phyloP scores from a whole-genome alignment of 2,329 filamentous ascomycete genomes.

The Exutisphaerella laricina region DNA sequence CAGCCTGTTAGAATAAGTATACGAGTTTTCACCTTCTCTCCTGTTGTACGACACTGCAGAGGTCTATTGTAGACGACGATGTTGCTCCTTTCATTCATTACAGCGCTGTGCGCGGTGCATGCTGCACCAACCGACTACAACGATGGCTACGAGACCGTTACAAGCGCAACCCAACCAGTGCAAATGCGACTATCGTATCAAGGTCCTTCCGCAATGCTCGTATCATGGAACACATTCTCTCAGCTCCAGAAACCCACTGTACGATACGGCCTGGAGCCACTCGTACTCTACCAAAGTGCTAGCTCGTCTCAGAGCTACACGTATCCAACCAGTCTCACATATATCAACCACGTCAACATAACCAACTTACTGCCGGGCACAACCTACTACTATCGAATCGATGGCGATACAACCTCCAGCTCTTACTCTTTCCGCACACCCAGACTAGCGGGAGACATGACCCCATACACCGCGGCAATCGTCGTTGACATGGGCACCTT shows the following conservation, averaged over 20 bases:
- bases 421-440: slow-evolving; percentile 10
- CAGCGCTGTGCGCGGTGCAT: not conserved
- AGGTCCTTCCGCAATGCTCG: slow-evolving; percentile 7
- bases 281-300: slow-evolving; percentile 3
- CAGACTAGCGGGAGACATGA: slow-evolving; percentile 41
- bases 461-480: slow-evolving; percentile 49
- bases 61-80: no score
- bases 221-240: slow-evolving; percentile 12
- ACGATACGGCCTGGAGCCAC: slow-evolving; percentile 4
- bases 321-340: slow-evolving; percentile 19
- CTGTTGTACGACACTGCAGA: no score
- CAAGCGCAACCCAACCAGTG: slow-evolving; percentile 7
- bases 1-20: no score
- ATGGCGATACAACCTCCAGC: not conserved
- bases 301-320: slow-evolving; percentile 14
- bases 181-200: slow-evolving; percentile 11
- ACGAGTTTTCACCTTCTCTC: no score
- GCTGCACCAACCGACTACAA: slow-evolving; percentile 3
- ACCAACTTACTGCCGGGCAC: slow-evolving; percentile 17
- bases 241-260: slow-evolving; percentile 10
- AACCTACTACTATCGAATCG: slow-evolving; percentile 14
- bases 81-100: no score
- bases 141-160: slow-evolving; percentile 7
- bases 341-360: slow-evolving; percentile 23
- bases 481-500: slow-evolving; percentile 46